Evolutionary conservation across 1,284 basidiomycete species (phyloP).

Genomic region (Testicularia cyperi): DNA sequence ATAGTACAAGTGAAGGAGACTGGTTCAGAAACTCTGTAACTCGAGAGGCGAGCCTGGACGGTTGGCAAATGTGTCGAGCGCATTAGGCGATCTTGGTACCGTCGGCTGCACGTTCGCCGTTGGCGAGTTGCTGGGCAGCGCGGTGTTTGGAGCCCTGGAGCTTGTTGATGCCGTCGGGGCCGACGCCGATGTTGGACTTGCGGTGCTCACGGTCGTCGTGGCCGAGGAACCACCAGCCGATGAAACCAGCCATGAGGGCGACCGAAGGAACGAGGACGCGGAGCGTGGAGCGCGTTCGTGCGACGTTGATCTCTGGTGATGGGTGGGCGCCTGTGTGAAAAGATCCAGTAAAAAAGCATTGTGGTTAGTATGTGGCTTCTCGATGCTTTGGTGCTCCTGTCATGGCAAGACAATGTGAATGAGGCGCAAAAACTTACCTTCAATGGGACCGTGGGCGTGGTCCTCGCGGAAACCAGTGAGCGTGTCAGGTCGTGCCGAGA

Average conservation of each 20-base stretch:
- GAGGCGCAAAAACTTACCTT: slow-evolving; percentile 1
- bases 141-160: slow-evolving; percentile 31
- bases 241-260: slow-evolving; percentile 26
- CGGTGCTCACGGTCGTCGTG: slow-evolving; percentile 25
- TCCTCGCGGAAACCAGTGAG: slow-evolving; percentile 20
- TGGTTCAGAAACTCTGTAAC: no score
- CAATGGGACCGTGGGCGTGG: slow-evolving; percentile 19
- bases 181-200: slow-evolving; percentile 23
- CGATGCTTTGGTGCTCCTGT: neutral
- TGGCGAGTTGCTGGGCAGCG: slow-evolving; percentile 25
- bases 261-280: slow-evolving; percentile 36
- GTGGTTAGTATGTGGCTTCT: no score
- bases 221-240: slow-evolving; percentile 44
- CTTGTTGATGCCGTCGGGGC: slow-evolving; percentile 30
- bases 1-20: no score
- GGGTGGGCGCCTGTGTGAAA: slow-evolving; percentile 23
- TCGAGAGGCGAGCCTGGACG: no score
- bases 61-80: no score
- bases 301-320: slow-evolving; percentile 27
- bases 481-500: slow-evolving; percentile 32
- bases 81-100: slow-evolving; percentile 2
- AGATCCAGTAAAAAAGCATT: neutral
- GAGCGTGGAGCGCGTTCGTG: slow-evolving; percentile 20
- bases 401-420: neutral
- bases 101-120: slow-evolving; percentile 15